Conservation (phyloP, 2,329 filamentous ascomycete species). For the Davidsoniella virescens region DNA sequence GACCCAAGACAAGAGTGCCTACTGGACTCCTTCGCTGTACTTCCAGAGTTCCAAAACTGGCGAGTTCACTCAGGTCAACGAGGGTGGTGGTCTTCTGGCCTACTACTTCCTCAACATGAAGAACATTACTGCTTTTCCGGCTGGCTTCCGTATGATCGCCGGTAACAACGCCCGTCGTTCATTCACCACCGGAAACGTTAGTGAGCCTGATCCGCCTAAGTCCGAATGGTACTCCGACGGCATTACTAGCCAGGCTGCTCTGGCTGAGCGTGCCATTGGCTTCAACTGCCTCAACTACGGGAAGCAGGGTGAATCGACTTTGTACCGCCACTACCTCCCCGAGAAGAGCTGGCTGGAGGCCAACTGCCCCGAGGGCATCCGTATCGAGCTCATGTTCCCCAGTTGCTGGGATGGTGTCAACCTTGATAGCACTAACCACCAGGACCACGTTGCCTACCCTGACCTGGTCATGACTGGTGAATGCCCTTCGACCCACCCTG, state of each 20-base stretch:
- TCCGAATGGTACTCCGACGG: constrained; percentile 51
- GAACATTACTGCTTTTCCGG: constrained; percentile 58
- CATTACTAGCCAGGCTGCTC: constrained; percentile 47
- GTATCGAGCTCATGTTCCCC: constrained; percentile 74
- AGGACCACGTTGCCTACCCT: constrained; percentile 61
- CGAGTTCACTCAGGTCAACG: constrained; percentile 49
- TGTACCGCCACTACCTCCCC: constrained; percentile 69
- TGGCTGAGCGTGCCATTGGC: constrained; percentile 68
- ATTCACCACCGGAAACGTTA: constrained; percentile 52
- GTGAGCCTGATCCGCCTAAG: constrained; percentile 46
- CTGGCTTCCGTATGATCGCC: constrained; percentile 67
- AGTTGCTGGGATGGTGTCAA: constrained; percentile 74
- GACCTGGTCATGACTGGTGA: constrained; percentile 57
- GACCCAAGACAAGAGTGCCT: constrained; percentile 68
- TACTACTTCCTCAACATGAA: constrained; percentile 67
- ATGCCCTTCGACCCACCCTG: constrained; percentile 54
- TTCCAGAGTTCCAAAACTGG: constrained; percentile 52
- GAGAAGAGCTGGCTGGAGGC: constrained; percentile 64
- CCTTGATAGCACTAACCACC: constrained; percentile 36
- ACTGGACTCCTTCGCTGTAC: constrained; percentile 70
- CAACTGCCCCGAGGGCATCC: constrained; percentile 67
- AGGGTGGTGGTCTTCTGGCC: constrained; percentile 70
- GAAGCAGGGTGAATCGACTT: constrained; percentile 47
- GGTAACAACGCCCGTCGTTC: constrained; percentile 52
- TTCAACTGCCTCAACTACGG: constrained; percentile 91